Evolutionary conservation across 371 early-diverging fungal genomes (phyloP).

Genomic region (Rhizopus delemar): DNA sequence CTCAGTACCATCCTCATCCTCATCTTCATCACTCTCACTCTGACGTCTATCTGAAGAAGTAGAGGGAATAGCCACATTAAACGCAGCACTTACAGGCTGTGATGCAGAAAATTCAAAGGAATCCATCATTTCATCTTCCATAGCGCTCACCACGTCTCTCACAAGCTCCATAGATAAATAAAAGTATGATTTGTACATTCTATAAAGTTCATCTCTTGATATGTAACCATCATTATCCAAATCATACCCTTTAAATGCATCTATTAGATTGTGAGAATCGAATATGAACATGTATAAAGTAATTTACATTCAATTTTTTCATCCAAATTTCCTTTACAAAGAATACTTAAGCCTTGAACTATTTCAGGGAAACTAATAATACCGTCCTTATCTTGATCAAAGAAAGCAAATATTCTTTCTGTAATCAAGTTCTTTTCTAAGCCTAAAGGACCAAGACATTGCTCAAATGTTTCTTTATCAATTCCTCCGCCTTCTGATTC

Average conservation of each 20-base stretch:
- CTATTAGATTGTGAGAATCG: conserved; percentile 34
- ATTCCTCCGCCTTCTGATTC: conserved; percentile 69
- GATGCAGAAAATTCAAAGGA: conserved; percentile 85
- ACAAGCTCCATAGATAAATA: conserved; percentile 87
- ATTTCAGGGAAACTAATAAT: conserved; percentile 82
- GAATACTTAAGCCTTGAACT: conserved; percentile 78
- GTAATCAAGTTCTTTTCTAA: conserved; percentile 83
- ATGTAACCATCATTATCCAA: conserved; percentile 87
- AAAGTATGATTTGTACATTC: conserved; percentile 91
- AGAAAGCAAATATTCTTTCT: conserved; percentile 86
- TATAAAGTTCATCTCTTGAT: conserved; percentile 81
- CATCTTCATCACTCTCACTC: conserved; percentile 2
- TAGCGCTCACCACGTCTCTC: conserved; percentile 84
- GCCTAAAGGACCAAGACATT: conserved; percentile 87
- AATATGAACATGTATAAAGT: neutral
- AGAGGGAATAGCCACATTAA: conserved; percentile 80
- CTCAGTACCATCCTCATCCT: conserved; percentile 1
- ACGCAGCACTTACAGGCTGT: conserved; percentile 92
- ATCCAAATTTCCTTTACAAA: conserved; percentile 86
- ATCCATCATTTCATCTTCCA: conserved; percentile 90
- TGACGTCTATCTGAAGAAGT: conserved; percentile 22
- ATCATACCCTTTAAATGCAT: conserved; percentile 91
- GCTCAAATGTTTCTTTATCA: conserved; percentile 75
- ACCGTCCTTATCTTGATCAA: conserved; percentile 81
- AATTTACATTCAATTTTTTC: conserved; percentile 81